These are phyloP conservation scores for Smallanthus sonchifolius DNA, from an alignment of 129 eudicot species.

Conservation along the genomic window DNA sequence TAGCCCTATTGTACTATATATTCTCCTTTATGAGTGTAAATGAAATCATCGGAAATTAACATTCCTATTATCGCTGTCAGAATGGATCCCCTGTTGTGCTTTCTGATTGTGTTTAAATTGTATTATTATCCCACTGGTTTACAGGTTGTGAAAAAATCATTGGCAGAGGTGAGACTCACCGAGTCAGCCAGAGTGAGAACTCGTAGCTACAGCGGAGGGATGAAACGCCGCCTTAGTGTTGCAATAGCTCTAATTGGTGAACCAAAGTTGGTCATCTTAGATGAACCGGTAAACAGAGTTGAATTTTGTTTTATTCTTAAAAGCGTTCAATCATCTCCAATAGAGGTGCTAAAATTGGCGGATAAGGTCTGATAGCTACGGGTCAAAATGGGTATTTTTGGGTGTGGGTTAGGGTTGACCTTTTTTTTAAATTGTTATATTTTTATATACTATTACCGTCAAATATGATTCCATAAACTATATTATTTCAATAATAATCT, in stretches of 20 bases:
- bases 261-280: slow-evolving; percentile 85
- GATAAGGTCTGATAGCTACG: neutral
- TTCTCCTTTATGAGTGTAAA: neutral
- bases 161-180: slow-evolving; percentile 76
- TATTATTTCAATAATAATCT: neutral
- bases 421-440: neutral
- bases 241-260: slow-evolving; percentile 95
- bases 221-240: slow-evolving; percentile 99
- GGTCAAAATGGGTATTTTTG: neutral
- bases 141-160: slow-evolving; percentile 62
- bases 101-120: neutral
- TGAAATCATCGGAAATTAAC: neutral
- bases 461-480: neutral
- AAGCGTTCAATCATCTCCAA: neutral
- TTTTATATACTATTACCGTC: neutral
- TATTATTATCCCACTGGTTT: neutral
- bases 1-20: neutral
- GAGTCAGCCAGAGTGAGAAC: slow-evolving; percentile 78
- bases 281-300: slow-evolving; percentile 70
- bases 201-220: slow-evolving; percentile 97
- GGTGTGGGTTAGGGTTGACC: neutral
- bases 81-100: neutral
- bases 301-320: neutral
- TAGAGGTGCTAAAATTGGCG: neutral
- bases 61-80: neutral